Evolutionary conservation across 257 asterid species (phyloP).

Genomic region (Petunia axillaris): DNA sequence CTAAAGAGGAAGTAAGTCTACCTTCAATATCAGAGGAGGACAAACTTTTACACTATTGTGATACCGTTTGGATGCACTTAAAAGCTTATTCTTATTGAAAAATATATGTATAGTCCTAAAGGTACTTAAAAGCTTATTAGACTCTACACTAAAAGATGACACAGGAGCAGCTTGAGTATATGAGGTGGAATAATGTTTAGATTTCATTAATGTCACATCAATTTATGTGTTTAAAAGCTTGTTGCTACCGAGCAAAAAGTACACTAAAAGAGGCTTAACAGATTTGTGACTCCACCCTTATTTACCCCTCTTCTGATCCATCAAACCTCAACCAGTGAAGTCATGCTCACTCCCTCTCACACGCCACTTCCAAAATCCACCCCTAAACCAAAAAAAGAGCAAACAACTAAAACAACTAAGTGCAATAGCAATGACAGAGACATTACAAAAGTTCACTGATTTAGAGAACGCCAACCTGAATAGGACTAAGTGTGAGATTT

Average conservation of each 20-base stretch:
- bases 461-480: background rate
- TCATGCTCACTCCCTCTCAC: constrained; percentile 20
- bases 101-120: background rate
- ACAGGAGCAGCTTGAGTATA: background rate
- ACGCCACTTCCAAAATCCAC: background rate
- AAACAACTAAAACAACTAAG: background rate
- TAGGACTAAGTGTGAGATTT: background rate
- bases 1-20: constrained; percentile 1
- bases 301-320: background rate
- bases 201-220: background rate
- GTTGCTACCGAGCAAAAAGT: background rate
- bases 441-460: background rate
- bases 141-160: background rate
- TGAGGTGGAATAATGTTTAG: constrained; percentile 1
- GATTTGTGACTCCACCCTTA: background rate
- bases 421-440: background rate
- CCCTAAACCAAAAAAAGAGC: background rate
- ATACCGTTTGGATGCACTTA: background rate
- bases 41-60: constrained; percentile 11
- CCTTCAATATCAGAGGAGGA: background rate
- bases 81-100: background rate
- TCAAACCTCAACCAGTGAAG: background rate
- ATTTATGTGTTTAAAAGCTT: background rate
- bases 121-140: background rate
- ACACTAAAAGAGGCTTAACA: constrained; percentile 16